Base-by-base conservation (phyloP, 257 asterid species). In the Fraxinus quadrangulata region DNA sequence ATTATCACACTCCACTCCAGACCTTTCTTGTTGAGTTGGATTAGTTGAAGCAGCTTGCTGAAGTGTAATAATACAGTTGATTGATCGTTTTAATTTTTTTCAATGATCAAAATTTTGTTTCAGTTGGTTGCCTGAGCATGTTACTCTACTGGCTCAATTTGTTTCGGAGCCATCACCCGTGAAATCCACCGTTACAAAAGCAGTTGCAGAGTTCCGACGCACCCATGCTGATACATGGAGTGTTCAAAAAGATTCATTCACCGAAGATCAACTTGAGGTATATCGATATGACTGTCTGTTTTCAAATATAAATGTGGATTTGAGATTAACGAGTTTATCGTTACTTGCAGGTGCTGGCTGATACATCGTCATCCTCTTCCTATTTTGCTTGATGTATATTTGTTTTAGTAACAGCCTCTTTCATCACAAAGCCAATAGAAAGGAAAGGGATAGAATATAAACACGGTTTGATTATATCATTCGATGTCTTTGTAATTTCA, bases 141-240 rank as follows among this genome's bases (percentile, higher is more conserved):
- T 96, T 61, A 92, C 99, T 37, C 77, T 93, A 76, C 91, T 96
- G 56, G 97, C 99, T 70, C 91, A 84, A 67, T 96, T 96, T 79
- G 98, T 91, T 72, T 90, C 94, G 10, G 99, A 93, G 86, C 90
- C 95, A 14, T 92, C 97, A 66, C 98, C 99, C 61, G 84, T 93
- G 71, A 96, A 96, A 85, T 93, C 98, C n/a, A 93, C 98, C 1
- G 98, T 93, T 70, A 96, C 98, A 26, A 96, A 96, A 86, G 99
- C 99, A 1, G 87, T 96, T 76, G 99, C 99, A 70, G 99, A 93
- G 75, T 96, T 96, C 77, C 97, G 98, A 6, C 97, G 99, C 70
- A 93, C 99, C 77, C 99, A 96, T 85, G 98, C 99, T 40, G 99
- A 96, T 85, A 93, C 96, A 71, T 96, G 99, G 99, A 93, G 88